These are phyloP conservation scores for Bacidia rubella DNA, from an alignment of 495 filamentous ascomycete species.

Conservation along the genomic window DNA sequence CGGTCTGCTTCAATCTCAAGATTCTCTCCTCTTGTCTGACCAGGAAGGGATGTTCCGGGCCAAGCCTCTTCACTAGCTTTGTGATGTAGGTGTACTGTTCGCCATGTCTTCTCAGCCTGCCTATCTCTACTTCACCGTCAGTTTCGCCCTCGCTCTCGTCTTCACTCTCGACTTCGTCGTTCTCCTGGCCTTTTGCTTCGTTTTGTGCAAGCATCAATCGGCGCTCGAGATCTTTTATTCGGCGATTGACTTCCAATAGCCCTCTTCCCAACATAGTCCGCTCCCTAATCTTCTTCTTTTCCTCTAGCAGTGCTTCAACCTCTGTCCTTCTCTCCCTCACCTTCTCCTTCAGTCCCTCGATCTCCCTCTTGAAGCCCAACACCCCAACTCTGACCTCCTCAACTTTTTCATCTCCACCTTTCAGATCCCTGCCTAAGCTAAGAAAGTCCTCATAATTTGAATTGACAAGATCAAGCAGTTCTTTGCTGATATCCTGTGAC, in stretches of 20 bases:
- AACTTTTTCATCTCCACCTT: constrained; percentile 79
- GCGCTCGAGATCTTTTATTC: constrained; percentile 62
- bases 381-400: constrained; percentile 84
- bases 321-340: constrained; percentile 41
- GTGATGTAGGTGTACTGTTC: constrained; percentile 44
- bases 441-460: constrained; percentile 86
- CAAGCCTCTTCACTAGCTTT: constrained; percentile 36
- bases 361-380: constrained; percentile 68
- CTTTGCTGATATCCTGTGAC: constrained; percentile 57
- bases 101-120: constrained; percentile 42
- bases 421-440: constrained; percentile 63
- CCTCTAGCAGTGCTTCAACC: constrained; percentile 38
- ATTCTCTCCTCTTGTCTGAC: constrained; percentile 42
- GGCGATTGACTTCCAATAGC: constrained; percentile 56
- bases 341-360: constrained; percentile 43
- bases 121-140: constrained; percentile 34
- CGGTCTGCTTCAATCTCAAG: constrained; percentile 52
- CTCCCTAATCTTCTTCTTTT: constrained; percentile 37
- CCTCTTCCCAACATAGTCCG: constrained; percentile 46
- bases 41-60: constrained; percentile 52
- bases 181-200: constrained; percentile 16
- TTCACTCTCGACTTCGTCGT: constrained; percentile 34
- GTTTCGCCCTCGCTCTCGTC: constrained; percentile 40
- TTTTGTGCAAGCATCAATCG: constrained; percentile 44
- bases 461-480: constrained; percentile 88